Evolutionary conservation across 2,329 filamentous ascomycete species (phyloP).

Genomic region (Colletotrichum ledebouriae): DNA sequence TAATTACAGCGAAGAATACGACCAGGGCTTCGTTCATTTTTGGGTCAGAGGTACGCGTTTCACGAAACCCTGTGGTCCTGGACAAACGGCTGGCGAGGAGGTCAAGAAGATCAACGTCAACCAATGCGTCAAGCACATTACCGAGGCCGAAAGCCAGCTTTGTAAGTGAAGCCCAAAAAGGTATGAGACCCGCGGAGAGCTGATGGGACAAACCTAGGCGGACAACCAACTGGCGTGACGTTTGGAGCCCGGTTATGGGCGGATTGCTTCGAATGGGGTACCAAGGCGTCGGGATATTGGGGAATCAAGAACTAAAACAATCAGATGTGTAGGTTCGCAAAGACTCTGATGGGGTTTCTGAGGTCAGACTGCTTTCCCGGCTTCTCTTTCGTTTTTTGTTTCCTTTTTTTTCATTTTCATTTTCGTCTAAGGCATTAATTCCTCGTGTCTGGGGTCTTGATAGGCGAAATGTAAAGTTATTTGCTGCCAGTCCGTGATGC

Average conservation of each 20-base stretch:
- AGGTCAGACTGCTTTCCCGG: too few species aligned
- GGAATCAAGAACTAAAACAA: too few species aligned
- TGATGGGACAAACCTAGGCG: background rate
- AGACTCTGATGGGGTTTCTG: too few species aligned
- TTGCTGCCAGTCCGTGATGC: too few species aligned
- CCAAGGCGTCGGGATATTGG: conserved; percentile 33
- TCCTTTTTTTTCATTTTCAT: too few species aligned
- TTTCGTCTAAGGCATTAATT: too few species aligned
- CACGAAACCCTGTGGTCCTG: background rate
- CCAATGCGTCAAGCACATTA: conserved; percentile 8
- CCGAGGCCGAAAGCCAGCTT: conserved; percentile 8
- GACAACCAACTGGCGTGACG: background rate
- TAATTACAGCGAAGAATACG: background rate
- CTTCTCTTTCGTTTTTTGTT: too few species aligned
- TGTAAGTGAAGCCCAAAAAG: conserved; percentile 6
- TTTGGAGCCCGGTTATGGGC: conserved; percentile 22
- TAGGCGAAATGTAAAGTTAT: too few species aligned
- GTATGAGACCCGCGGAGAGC: background rate
- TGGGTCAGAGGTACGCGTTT: conserved; percentile 26
- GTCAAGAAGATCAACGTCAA: background rate
- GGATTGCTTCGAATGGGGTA: conserved; percentile 38
- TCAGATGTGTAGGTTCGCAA: too few species aligned
- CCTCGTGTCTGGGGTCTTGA: too few species aligned
- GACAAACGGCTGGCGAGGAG: conserved; percentile 6
- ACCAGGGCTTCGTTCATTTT: conserved; percentile 30